Percentiles rank a stretch among this genome's conserved stretches.
Conservation (phyloP, 2,329 filamentous ascomycete species). For the Pseudocercospora musae region DNA sequence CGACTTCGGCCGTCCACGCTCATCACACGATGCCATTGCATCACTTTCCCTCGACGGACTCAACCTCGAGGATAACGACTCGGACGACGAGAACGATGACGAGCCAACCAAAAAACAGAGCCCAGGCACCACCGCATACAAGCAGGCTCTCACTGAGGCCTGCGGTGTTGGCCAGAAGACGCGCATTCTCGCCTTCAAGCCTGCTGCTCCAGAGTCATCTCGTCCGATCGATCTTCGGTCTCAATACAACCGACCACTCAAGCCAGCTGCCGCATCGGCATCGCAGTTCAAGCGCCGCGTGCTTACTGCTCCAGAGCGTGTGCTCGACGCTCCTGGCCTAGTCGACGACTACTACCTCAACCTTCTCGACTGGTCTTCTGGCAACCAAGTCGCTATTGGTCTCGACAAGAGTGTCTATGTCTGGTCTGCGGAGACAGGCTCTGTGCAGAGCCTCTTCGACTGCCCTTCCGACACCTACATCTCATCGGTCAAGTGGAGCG, state of each 20-base stretch:
- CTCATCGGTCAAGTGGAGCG: conserved; percentile 98
- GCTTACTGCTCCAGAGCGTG: conserved; percentile 89
- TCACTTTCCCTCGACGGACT: conserved; percentile 73
- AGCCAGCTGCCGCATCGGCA: conserved; percentile 66
- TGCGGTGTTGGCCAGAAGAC: conserved; percentile 93
- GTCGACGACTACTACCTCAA: conserved; percentile 99
- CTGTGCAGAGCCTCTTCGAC: conserved; percentile 84
- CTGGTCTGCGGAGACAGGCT: conserved; percentile 93
- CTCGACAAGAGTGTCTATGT: conserved; percentile 96
- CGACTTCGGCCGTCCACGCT: conserved; percentile 58
- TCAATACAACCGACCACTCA: conserved; percentile 96
- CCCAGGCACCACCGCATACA: conserved; percentile 84
- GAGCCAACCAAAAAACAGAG: conserved; percentile 67
- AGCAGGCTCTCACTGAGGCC: conserved; percentile 83
- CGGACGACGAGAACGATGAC: conserved; percentile 58
- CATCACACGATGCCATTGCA: conserved; percentile 57
- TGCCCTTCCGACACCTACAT: conserved; percentile 88
- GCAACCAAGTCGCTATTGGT: conserved; percentile 96
- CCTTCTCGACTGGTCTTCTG: conserved; percentile 94
- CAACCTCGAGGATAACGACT: conserved; percentile 69
- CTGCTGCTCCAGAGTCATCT: conserved; percentile 92
- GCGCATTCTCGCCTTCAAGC: conserved; percentile 97
- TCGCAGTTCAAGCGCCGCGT: conserved; percentile 90
- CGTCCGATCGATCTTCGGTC: conserved; percentile 96
- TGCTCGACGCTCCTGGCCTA: conserved; percentile 90